Evolutionary conservation across 352 stramenopile genomes (phyloP), one percentile per base, ranked within the genome.

Genomic region (Pythium periplocum): DNA sequence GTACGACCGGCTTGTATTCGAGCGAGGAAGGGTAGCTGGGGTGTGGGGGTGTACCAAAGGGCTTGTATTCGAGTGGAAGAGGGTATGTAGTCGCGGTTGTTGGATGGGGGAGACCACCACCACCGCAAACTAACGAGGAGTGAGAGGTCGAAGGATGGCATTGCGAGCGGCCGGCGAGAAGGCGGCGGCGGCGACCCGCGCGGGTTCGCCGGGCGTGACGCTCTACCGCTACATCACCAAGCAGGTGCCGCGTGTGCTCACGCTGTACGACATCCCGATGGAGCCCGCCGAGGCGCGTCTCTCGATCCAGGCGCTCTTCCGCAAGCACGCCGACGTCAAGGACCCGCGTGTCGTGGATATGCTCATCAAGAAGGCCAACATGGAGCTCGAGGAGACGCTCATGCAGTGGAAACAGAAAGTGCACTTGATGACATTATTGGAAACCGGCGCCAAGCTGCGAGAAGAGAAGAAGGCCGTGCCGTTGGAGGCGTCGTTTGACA

Each of bases 381-480:
- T 98, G 87, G 92, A 98, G 62, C 70, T 99, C 53, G 96, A 99
- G 74, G 96, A 98, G 68, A 98, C 93, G 45, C 78, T 98, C 59
- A 92, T 94, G 87, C 95, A 98, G 75, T 98, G 97, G 87, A 99
- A 98, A 71, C 96, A 98, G 77, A 98, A 98, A 68, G 81, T 89
- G 8, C 96, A 99, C 65, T 76, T 99, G 47, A 35, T 98, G 11
- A 86, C 66, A 71, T 70, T 95, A 66, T 62, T 95, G 49, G 82
- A 95, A 41, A 61, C 68, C 8, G 84, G 73, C 51, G 52, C 71
- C 32, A 68, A 76, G 50, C 75, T 95, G 57, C 79, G 79, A 44
- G 53, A 66, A 34, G 45, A 70, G 50, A 80, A 77, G 60, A 66
- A 66, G 45, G 43, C 59, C 30, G 59, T 75, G 59, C 73, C 74